These are phyloP conservation scores for Pterocarpus santalinus DNA, from an alignment of 306 rosid genomes.

Conservation along the genomic window DNA sequence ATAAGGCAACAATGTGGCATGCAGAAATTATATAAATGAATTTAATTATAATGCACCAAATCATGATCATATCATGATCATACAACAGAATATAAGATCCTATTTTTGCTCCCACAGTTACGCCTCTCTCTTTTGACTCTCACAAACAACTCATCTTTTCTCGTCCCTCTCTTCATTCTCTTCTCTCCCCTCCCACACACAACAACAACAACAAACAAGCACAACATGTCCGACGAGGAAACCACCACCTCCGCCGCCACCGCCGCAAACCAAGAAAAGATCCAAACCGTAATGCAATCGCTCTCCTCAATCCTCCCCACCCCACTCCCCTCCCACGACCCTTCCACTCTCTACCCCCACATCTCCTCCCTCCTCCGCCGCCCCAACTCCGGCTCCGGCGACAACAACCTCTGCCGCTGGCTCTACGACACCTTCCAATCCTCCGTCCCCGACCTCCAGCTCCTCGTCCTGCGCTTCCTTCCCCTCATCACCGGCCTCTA, in stretches of 20 bases:
- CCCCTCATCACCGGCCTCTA: conserved; percentile 72
- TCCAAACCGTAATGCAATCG: conserved; percentile 54
- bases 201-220: not conserved
- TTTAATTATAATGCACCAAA: no score
- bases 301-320: conserved; percentile 69
- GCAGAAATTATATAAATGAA: no score
- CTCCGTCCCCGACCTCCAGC: conserved; percentile 62
- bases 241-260: conserved; percentile 10
- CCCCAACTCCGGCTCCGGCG: conserved; percentile 76
- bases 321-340: conserved; percentile 48
- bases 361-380: conserved; percentile 72
- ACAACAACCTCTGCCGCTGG: conserved; percentile 86
- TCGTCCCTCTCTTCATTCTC: not conserved
- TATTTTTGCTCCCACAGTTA: not conserved
- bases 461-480: conserved; percentile 73
- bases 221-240: conserved; percentile 46
- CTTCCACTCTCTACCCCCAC: conserved; percentile 40
- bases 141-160: not conserved
- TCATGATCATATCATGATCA: no score
- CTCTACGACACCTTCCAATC: conserved; percentile 89
- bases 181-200: not conserved
- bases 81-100: not conserved
- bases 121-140: not conserved
- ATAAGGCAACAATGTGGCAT: no score
- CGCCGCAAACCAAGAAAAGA: conserved; percentile 26